Percentiles rank a stretch among this genome's conserved stretches.
phyloP scores from a whole-genome alignment of 768 basidiomycete genomes.

The Rhizopogon vinicolor region DNA sequence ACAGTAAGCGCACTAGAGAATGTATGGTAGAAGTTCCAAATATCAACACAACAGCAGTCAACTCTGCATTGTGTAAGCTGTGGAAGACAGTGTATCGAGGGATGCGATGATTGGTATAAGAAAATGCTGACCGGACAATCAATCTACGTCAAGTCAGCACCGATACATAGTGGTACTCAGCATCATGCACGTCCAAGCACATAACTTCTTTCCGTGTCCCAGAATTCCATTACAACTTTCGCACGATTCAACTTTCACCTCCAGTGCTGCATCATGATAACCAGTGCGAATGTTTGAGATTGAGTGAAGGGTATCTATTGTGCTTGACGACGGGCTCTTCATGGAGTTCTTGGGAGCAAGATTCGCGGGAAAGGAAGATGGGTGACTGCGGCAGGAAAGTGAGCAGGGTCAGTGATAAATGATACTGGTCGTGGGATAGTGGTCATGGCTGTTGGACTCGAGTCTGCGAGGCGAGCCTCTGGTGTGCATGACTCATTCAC shows the following conservation, averaged over 20 bases:
- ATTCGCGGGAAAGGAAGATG: conserved; percentile 63
- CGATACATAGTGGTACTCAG: conserved; percentile 30
- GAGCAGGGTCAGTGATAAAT: conserved; percentile 25
- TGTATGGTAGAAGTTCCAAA: conserved; percentile 83
- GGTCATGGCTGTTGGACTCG: no score
- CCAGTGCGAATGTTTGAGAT: conserved; percentile 22
- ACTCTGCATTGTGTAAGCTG: no score
- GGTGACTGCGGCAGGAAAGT: conserved; percentile 32
- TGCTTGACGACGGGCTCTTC: conserved; percentile 39
- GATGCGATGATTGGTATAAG: conserved; percentile 66
- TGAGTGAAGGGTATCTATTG: conserved; percentile 31
- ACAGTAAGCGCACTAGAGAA: conserved; percentile 59
- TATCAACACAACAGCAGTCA: conserved; percentile 78
- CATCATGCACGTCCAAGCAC: conserved; percentile 82
- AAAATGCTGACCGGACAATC: conserved; percentile 55
- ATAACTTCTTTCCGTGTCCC: conserved; percentile 77
- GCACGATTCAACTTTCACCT: conserved; percentile 43
- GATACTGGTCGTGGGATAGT: conserved; percentile 17
- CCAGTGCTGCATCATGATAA: conserved; percentile 44
- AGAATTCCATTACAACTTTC: conserved; percentile 77
- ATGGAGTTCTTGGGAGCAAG: conserved; percentile 54
- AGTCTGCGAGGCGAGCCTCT: no score
- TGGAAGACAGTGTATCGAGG: no score
- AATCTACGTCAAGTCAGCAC: conserved; percentile 4
- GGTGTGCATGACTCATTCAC: no score